A percentile compares a stretch with the other conserved stretches of the same genome.
Evolutionary conservation across 352 stramenopile species (phyloP).

Genomic region (Phytophthora lateralis): DNA sequence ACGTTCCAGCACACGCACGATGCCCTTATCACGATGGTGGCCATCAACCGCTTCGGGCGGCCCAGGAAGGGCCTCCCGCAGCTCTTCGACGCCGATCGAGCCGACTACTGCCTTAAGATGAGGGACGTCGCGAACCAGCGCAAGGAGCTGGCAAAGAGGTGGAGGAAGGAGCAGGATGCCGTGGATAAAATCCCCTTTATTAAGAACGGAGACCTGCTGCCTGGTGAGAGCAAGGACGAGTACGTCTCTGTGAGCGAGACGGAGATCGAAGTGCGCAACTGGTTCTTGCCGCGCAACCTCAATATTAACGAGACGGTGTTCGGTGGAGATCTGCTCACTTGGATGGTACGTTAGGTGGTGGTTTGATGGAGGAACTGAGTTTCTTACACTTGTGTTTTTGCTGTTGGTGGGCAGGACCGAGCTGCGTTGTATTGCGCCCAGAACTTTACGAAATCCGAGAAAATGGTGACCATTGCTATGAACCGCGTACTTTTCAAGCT

Average conservation of each 20-base stretch:
- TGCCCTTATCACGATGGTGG: conserved; percentile 69
- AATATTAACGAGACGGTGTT: conserved; percentile 81
- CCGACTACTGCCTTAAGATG: conserved; percentile 51
- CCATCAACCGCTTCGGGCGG: conserved; percentile 56
- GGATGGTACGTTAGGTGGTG: conserved; percentile 49
- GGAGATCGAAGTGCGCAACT: conserved; percentile 71
- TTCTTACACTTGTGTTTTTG: neutral
- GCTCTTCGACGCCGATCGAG: conserved; percentile 46
- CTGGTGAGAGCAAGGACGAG: conserved; percentile 41
- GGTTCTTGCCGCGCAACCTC: conserved; percentile 71
- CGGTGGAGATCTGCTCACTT: conserved; percentile 61
- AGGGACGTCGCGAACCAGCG: conserved; percentile 44
- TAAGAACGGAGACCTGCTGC: conserved; percentile 34
- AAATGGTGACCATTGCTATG: conserved; percentile 81
- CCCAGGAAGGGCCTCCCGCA: conserved; percentile 46
- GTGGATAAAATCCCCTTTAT: conserved; percentile 54
- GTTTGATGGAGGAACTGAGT: neutral
- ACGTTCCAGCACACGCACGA: conserved; percentile 60
- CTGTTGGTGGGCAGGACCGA: conserved; percentile 47
- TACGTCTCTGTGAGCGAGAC: conserved; percentile 62
- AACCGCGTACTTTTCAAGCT: conserved; percentile 79
- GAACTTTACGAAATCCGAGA: conserved; percentile 76
- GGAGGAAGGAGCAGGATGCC: conserved; percentile 48
- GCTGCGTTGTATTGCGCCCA: conserved; percentile 70
- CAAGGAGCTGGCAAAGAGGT: conserved; percentile 44